Base-by-base conservation (phyloP, 768 basidiomycete species). In the Serendipita sp. region DNA sequence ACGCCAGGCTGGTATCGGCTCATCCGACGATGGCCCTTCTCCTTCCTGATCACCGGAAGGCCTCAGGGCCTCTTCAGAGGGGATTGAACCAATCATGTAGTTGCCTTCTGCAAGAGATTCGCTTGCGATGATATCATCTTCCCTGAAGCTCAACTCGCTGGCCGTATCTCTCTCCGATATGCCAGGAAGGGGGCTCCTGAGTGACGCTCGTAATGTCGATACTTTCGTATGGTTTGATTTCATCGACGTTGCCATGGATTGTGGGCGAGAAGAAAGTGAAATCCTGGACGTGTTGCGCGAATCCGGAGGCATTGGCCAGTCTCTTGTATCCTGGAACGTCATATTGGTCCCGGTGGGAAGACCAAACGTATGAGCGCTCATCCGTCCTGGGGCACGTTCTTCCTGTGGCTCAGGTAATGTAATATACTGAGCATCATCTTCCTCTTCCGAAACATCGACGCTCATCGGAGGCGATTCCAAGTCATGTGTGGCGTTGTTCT, bases 141-240 rank as follows among this genome's bases (percentile, higher is more conserved):
- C 53, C 17, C 30, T 22, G 26, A 58, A 58, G 53, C 53, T 58
- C n/a, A 58, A n/a, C 26, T 58, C 53, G 53, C 53, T 58, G 9
- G 53, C 30, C 53, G 53, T 58, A n/a, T 58, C 53, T n/a, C 53
- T 22, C 20, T 58, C 53, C 20, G 53, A 58, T 4, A 58, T 58
- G 30, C 33, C 33, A 58, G 53, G 26, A 9, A 58, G 30, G 17
- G 53, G 53, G 20, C 53, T 58, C 53, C 33, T 4, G 11, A 58
- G 17, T 9, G 53, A 58, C 9, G 53, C 53, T 22, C 53, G 11
- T 11, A 58, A 26, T 4, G 53, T 58, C 24, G 53, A 58, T n/a
- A 34, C 53, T 24, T 31, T 28, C 17, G 53, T 58, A 22, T 28
- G 20, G n/a, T 50, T 50, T 3, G 53, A 58, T 31, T 31, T 58